A percentile compares a stretch with the other conserved stretches of the same genome.
These are phyloP conservation scores for Mallotus nudiflorus DNA, from an alignment of 345 rosid species.

Conservation along the genomic window DNA sequence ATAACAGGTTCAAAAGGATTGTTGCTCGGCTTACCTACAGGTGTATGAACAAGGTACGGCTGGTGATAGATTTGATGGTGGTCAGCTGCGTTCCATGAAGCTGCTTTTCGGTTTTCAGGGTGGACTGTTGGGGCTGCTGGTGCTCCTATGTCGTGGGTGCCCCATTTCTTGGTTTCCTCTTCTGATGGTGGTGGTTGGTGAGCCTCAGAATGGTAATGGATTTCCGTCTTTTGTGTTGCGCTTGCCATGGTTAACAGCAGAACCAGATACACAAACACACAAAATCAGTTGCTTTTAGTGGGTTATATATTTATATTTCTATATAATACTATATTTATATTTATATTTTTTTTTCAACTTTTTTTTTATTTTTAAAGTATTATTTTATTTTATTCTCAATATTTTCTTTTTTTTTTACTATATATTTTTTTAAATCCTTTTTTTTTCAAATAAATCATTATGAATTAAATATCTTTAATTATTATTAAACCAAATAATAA, in stretches of 20 bases:
- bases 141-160: conserved; percentile 80
- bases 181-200: conserved; percentile 11
- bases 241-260: conserved; percentile 9
- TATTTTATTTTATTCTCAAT: too few relatives aligned
- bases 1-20: conserved; percentile 74
- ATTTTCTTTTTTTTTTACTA: too few relatives aligned
- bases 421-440: too few relatives aligned
- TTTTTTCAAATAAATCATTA: too few relatives aligned
- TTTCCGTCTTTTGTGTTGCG: neutral
- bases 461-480: too few relatives aligned
- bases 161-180: conserved; percentile 66
- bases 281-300: neutral
- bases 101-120: conserved; percentile 85
- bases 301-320: neutral
- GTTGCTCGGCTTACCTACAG: conserved; percentile 50
- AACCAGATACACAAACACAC: neutral
- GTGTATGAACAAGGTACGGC: conserved; percentile 68
- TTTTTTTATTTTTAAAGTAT: too few relatives aligned
- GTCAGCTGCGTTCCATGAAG: conserved; percentile 67
- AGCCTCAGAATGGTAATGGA: neutral
- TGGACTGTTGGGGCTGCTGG: conserved; percentile 74
- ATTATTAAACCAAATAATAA: too few relatives aligned
- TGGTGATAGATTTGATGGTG: conserved; percentile 52
- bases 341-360: too few relatives aligned
- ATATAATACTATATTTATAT: too few relatives aligned